Evolutionary conservation across 306 rosid species (phyloP).

Genomic region (Quercus robur): DNA sequence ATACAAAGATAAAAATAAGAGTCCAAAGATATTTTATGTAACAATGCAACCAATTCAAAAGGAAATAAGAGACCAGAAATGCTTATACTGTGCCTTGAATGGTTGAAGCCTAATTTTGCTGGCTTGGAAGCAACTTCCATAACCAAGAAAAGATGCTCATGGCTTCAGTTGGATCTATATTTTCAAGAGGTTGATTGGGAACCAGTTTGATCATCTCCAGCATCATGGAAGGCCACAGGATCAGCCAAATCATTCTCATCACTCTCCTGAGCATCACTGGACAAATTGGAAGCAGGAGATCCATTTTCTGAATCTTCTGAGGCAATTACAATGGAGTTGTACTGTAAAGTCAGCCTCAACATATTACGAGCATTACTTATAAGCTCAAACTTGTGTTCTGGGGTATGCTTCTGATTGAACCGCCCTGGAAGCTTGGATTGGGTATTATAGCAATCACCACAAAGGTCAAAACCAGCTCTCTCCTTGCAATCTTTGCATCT

Average conservation of each 20-base stretch:
- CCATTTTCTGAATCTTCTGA: slow-evolving; percentile 33
- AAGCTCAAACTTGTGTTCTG: slow-evolving; percentile 63
- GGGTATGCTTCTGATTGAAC: slow-evolving; percentile 87
- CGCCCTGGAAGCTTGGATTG: slow-evolving; percentile 80
- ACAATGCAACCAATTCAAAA: not conserved
- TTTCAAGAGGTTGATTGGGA: slow-evolving; percentile 30
- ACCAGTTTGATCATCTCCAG: slow-evolving; percentile 21
- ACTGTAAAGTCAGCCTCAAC: slow-evolving; percentile 28
- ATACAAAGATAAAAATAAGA: not conserved
- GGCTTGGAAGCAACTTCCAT: not conserved
- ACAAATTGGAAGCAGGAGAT: slow-evolving; percentile 7
- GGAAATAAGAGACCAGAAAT: not conserved
- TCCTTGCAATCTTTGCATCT: slow-evolving; percentile 69
- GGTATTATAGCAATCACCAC: slow-evolving; percentile 63
- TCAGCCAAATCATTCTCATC: not conserved
- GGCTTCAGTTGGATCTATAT: slow-evolving; percentile 1
- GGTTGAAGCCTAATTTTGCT: not conserved
- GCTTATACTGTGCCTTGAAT: not conserved
- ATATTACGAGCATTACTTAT: not conserved
- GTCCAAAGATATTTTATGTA: not conserved
- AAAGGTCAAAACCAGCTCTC: slow-evolving; percentile 70
- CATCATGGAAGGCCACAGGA: not conserved
- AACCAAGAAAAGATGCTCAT: not conserved
- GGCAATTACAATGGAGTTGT: slow-evolving; percentile 23
- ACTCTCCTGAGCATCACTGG: slow-evolving; percentile 27